Percentiles rank a stretch among this genome's conserved stretches.
Conservation (phyloP, 164 flowering plant genomes). For the Tetracentron sinense region DNA sequence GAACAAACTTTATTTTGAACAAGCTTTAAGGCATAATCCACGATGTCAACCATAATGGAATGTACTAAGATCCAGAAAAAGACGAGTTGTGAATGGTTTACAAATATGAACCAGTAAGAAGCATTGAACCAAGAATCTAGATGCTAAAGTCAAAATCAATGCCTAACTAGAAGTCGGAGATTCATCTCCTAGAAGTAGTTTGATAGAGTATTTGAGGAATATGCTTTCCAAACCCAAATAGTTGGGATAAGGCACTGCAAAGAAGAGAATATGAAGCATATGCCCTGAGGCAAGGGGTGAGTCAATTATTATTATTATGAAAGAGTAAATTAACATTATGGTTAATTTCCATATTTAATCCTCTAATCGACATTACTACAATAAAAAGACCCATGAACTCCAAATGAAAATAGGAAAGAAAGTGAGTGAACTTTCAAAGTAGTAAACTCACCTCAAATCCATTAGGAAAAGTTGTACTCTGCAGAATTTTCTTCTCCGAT, state of each 20-base stretch:
- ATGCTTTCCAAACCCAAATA: too few relatives aligned
- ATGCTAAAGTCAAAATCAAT: not conserved
- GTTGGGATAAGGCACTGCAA: too few relatives aligned
- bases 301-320: too few relatives aligned
- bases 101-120: not conserved
- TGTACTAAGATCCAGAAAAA: not conserved
- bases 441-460: constrained; percentile 60
- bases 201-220: not conserved
- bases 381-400: not conserved
- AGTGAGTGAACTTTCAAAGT: not conserved
- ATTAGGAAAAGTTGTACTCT: constrained; percentile 50
- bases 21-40: not conserved
- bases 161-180: not conserved
- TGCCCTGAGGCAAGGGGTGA: not conserved
- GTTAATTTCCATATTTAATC: too few relatives aligned
- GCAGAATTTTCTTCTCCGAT: constrained; percentile 28
- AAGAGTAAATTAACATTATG: not conserved
- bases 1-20: not conserved
- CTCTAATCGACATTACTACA: not conserved
- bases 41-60: not conserved
- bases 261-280: too few relatives aligned
- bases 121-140: not conserved
- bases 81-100: not conserved
- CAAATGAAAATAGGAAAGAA: not conserved
- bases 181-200: not conserved